phyloP scores from a whole-genome alignment of 345 rosid genomes.

The Citrus reticulata region DNA sequence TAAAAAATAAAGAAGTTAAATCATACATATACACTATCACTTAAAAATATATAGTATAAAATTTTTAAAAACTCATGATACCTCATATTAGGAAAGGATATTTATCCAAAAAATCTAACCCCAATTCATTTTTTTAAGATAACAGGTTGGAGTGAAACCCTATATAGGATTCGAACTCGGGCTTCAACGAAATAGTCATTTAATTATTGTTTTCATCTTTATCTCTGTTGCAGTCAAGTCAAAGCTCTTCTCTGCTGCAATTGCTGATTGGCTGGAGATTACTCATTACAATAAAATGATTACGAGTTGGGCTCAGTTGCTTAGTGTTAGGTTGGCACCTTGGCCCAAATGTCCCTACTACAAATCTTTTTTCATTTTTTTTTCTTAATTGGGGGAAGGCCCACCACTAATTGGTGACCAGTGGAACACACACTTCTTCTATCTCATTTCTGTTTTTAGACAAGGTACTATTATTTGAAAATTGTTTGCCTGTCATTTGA shows the following conservation, averaged over 20 bases:
- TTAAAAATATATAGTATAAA: fast-evolving
- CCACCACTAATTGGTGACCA: too few species aligned
- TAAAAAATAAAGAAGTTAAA: fast-evolving
- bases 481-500: neutral
- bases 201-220: neutral
- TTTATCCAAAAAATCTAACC: too few species aligned
- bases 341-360: neutral
- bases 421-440: too few species aligned
- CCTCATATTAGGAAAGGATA: fast-evolving
- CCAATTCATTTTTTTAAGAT: too few species aligned
- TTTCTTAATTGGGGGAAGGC: too few species aligned
- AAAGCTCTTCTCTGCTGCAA: too few species aligned
- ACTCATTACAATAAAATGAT: neutral
- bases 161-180: too few species aligned
- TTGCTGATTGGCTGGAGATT: too few species aligned
- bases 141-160: too few species aligned
- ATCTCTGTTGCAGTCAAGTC: neutral
- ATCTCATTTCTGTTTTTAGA: too few species aligned
- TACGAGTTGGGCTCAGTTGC: neutral
- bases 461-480: neutral
- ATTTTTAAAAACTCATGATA: too few species aligned
- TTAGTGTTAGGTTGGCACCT: neutral
- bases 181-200: neutral
- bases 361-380: neutral
- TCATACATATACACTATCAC: fast-evolving